phyloP scores from a whole-genome alignment of 106 monocot genomes.

The Hemerocallis citrina region DNA sequence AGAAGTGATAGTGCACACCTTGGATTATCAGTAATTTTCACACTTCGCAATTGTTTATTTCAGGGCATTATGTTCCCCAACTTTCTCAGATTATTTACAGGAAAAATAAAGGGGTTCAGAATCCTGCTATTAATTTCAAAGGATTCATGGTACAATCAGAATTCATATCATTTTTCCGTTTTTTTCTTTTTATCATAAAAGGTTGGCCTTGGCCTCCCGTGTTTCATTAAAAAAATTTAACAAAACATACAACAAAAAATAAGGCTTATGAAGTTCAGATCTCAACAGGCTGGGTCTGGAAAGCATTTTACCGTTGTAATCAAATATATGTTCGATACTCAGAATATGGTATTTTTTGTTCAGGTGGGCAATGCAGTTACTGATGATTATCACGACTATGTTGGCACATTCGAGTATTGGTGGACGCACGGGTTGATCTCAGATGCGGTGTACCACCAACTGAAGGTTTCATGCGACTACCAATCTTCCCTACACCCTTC shows the following conservation, averaged over 20 bases:
- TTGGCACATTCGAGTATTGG: conserved; percentile 97
- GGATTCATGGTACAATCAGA: conserved; percentile 74
- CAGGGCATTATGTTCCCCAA: conserved; percentile 97
- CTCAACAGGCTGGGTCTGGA: too few relatives aligned
- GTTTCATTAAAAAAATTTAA: too few relatives aligned
- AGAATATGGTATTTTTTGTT: background rate
- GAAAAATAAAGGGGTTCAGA: conserved; percentile 55
- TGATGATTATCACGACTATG: conserved; percentile 84
- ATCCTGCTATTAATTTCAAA: conserved; percentile 76
- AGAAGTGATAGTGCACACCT: too few relatives aligned
- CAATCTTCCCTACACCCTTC: conserved; percentile 69
- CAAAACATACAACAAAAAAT: too few relatives aligned
- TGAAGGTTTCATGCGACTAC: conserved; percentile 42
- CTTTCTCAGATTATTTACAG: conserved; percentile 64
- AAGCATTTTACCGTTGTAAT: too few relatives aligned
- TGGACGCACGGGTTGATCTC: conserved; percentile 97
- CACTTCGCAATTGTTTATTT: background rate
- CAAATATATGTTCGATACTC: background rate
- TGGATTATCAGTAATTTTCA: too few relatives aligned
- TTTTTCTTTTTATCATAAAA: too few relatives aligned
- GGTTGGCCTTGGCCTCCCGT: too few relatives aligned
- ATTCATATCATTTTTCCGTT: background rate
- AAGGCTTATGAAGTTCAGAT: too few relatives aligned
- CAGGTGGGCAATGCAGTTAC: conserved; percentile 99
- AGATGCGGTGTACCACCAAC: conserved; percentile 50